phyloP scores from a whole-genome alignment of 495 filamentous ascomycete genomes.

The Astrothelium subdiscretum region DNA sequence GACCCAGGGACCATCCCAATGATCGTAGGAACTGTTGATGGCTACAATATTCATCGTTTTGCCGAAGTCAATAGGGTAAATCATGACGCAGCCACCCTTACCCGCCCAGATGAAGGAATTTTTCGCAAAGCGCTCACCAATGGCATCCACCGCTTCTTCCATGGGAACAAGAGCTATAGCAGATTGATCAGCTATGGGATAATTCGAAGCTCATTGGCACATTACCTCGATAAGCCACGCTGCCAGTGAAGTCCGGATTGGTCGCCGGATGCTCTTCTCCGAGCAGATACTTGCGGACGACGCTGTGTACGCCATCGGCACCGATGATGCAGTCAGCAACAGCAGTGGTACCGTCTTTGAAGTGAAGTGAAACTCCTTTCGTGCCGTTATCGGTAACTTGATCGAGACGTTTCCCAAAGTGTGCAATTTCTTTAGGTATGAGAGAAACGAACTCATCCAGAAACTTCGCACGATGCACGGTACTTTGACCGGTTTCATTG shows the following conservation, averaged over 20 bases:
- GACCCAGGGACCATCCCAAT: conserved; percentile 6
- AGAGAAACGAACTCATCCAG: conserved; percentile 12
- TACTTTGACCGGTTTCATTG: conserved; percentile 11
- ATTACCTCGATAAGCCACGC: conserved; percentile 9
- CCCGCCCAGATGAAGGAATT: conserved; percentile 1
- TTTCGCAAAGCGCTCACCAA: not conserved
- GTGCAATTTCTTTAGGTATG: conserved; percentile 9
- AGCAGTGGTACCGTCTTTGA: conserved; percentile 13
- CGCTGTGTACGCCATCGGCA: conserved; percentile 20
- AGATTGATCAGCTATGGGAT: not conserved
- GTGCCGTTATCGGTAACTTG: conserved; percentile 1
- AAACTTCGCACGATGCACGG: conserved; percentile 9
- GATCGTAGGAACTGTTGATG: not conserved
- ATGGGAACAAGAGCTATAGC: not conserved
- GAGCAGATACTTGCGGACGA: conserved; percentile 31
- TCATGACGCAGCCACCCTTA: conserved; percentile 8
- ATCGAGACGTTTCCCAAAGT: conserved; percentile 11
- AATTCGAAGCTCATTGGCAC: not conserved
- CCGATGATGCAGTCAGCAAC: conserved; percentile 12
- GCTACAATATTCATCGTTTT: conserved; percentile 11
- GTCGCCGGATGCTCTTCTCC: conserved; percentile 29
- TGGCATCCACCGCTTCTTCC: not conserved
- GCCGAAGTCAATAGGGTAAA: conserved; percentile 11
- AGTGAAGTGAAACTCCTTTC: conserved; percentile 6
- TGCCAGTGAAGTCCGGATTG: conserved; percentile 14